Base-by-base conservation (phyloP, 2,329 filamentous ascomycete genomes). In the Tympanopsis confertula region DNA sequence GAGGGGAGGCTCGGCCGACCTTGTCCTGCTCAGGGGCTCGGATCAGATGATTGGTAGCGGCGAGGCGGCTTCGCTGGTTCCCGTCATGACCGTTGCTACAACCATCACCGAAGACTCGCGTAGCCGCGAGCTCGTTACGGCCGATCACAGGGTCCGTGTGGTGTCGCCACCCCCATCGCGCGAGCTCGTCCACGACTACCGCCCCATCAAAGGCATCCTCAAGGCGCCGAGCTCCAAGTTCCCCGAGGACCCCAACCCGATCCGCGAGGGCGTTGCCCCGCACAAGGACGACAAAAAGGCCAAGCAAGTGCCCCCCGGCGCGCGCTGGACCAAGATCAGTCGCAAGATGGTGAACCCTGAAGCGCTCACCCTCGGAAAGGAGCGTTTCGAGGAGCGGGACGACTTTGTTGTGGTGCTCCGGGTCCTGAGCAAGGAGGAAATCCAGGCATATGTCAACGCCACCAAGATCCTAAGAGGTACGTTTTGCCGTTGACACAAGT, bases 351-450 rank as follows among this genome's bases (percentile, higher is more conserved):
- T 96, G 49, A 95, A 93, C 48, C 87, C 88, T 0, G 83, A 89
- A 47, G 87, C 88, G 1, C 63, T 96, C 35, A 82, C 85, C 41
- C 72, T 84, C 43, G 83, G 84, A n/a, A 84, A 91, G 49, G 88
- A 95, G 62, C 72, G 89, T 20, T 96, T 83, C 47, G 89, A 96
- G 58, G 84, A 93, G 49, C 75, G 87, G n/a, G 75, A 87, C 42
- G 87, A 94, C 51, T 93, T 87, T 56, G 87, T 96, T 41, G 94
- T 95, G 55, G 87, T 95, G 2, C 67, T 96, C 39, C 71, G 88
- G 39, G 89, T 95, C 5, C 58, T 96, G 53, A 84, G 77, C 35
- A 85, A 83, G 57, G 85, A 93, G 47, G 87, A 96, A 52, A 94
- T 96, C 39, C 82, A 94, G 57, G 79, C 77, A 22, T 87, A 94